Base-by-base conservation (phyloP, 176 grass and related monocot species). In the Ensete ventricosum region DNA sequence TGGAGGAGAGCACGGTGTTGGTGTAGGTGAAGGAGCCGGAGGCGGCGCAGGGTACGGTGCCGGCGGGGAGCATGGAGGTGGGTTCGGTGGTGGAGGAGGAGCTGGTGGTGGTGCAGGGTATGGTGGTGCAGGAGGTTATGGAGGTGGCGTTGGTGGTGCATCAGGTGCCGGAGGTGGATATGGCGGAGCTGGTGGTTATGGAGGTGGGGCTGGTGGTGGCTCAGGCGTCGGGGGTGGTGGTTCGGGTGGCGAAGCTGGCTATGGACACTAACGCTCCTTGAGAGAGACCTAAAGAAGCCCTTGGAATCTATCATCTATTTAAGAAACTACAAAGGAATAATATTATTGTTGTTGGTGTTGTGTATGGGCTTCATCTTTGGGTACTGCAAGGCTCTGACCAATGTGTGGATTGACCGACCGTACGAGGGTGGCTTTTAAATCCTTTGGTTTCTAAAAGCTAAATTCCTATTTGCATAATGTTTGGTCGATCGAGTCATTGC, bases 81-180 rank as follows among this genome's bases (percentile, higher is more conserved):
- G 71, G 11, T 23, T 17, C 2, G 70, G 70, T 19, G 52, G 50
- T 1, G 71, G 71, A 21, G 11, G 34, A 4, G 69, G 68, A 13
- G 9, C 9, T 9, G 52, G 71, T 16, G 22, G 11, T 1, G 71
- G 52, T 1, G 71, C 9, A 0, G 71, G 71, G 6, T 73, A 73
- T 16, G 71, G 71, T 8, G 52, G 21, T 7, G 71, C 22, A 2
- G 71, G 71, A 1, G 71, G 24, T 10, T 27, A 73, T 27, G 71
- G 71, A 1, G 24, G 51, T 27, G 71, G 71, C 12, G 20, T 2
- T 27, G 71, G 71, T 10, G 71, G 71, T 8, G 71, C 52, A 11
- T 52, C 51, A 48, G 71, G 71, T 13, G 23, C 23, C 22, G 71
- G 52, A 53, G 71, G 71, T 16, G 71, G 71, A 7, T 73, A 73